Conservation (phyloP, 1,284 basidiomycete genomes). For the Ceratobasidium theobromae region DNA sequence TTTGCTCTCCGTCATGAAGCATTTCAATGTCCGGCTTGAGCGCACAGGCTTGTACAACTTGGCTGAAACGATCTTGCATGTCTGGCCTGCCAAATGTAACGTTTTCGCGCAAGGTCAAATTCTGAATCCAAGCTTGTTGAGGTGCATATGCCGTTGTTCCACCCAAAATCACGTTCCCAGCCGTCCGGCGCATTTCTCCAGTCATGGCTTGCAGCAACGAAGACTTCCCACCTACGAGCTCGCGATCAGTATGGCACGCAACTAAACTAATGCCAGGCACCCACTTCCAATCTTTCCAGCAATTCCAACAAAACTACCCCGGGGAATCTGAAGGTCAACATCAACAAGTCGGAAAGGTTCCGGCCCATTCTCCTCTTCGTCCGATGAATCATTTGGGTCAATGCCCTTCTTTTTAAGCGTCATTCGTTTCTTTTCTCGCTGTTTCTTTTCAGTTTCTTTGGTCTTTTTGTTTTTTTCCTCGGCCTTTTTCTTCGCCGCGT, state of each 20-base stretch:
- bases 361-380: conserved; percentile 35
- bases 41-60: conserved; percentile 44
- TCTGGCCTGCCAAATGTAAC: conserved; percentile 46
- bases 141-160: conserved; percentile 51
- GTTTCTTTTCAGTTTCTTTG: conserved; percentile 39
- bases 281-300: conserved; percentile 48
- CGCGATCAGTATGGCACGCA: neutral
- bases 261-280: neutral
- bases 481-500: conserved; percentile 35
- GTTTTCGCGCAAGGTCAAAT: conserved; percentile 45
- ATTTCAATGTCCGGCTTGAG: conserved; percentile 46
- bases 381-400: conserved; percentile 23
- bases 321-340: conserved; percentile 45
- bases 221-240: conserved; percentile 44
- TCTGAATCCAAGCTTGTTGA: conserved; percentile 55
- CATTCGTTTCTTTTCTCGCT: conserved; percentile 36
- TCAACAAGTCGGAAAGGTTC: conserved; percentile 45
- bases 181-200: conserved; percentile 49
- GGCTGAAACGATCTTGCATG: conserved; percentile 38
- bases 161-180: conserved; percentile 45
- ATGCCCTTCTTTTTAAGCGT: conserved; percentile 15
- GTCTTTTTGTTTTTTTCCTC: conserved; percentile 34
- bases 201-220: conserved; percentile 45
- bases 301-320: conserved; percentile 46
- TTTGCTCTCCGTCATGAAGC: conserved; percentile 35